Evolutionary conservation across 495 filamentous ascomycete genomes (phyloP).

Genomic region (Hypoxylon trugodes): DNA sequence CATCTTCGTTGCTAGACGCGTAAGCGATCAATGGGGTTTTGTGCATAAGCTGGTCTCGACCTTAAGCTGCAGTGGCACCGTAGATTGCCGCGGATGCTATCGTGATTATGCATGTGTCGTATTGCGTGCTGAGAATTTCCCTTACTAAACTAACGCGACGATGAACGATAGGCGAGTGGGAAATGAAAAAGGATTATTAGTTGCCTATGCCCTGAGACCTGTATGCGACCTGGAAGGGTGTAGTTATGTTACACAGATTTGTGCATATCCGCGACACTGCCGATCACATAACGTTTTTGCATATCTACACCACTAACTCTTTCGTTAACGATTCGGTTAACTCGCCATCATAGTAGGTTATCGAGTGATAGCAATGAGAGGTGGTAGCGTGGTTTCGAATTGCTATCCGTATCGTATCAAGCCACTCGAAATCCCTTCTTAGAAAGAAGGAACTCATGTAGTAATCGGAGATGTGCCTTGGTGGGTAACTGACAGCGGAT

Average conservation of each 20-base stretch:
- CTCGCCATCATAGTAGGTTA: too few relatives aligned
- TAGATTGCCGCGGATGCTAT: background rate
- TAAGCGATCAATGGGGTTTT: background rate
- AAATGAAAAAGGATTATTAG: background rate
- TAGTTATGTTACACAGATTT: background rate
- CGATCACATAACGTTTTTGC: background rate
- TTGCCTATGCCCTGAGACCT: background rate
- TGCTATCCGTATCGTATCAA: too few relatives aligned
- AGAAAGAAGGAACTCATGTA: background rate
- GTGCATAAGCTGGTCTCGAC: background rate
- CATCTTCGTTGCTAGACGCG: background rate
- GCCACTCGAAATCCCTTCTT: constrained; percentile 4
- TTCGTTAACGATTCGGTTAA: background rate
- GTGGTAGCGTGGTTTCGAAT: too few relatives aligned
- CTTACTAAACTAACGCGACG: background rate
- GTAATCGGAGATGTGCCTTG: too few relatives aligned
- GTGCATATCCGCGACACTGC: background rate
- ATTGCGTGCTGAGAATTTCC: background rate
- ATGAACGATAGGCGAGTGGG: background rate
- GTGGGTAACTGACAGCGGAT: background rate
- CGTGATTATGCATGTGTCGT: background rate
- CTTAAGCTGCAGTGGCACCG: background rate
- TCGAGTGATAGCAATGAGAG: too few relatives aligned
- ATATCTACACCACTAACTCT: background rate
- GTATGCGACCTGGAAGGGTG: constrained; percentile 1